Conservation (phyloP, 2,329 filamentous ascomycete genomes). For the Aureobasidium sp. region DNA sequence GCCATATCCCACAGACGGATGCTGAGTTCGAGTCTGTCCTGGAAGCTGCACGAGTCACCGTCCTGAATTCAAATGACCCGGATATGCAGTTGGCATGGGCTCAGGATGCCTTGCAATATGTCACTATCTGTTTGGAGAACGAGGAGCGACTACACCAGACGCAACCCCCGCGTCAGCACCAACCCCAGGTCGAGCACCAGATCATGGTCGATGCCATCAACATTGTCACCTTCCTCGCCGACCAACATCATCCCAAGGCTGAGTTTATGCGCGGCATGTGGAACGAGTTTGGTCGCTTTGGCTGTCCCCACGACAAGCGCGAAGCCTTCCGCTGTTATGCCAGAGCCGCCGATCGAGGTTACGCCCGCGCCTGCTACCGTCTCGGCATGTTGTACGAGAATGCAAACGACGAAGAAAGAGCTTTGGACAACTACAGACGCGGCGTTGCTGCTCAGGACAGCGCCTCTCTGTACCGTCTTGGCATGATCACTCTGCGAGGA, state of each 20-base stretch:
- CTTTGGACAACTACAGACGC: conserved; percentile 80
- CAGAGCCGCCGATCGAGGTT: conserved; percentile 77
- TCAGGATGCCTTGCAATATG: conserved; percentile 82
- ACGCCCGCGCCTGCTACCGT: conserved; percentile 83
- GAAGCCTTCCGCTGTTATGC: conserved; percentile 87
- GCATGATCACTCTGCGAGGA: conserved; percentile 95
- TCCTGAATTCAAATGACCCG: conserved; percentile 88
- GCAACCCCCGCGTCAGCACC: conserved; percentile 54
- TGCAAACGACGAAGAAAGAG: conserved; percentile 85
- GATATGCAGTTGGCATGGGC: conserved; percentile 97
- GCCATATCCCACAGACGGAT: conserved; percentile 87
- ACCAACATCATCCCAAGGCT: conserved; percentile 87
- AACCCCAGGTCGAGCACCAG: conserved; percentile 83
- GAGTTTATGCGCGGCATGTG: conserved; percentile 94
- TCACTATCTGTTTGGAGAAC: conserved; percentile 75
- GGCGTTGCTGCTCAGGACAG: conserved; percentile 79
- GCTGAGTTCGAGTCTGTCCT: conserved; percentile 89
- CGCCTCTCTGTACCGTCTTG: conserved; percentile 76
- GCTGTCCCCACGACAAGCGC: conserved; percentile 82
- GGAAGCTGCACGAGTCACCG: conserved; percentile 73
- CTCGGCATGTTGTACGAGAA: conserved; percentile 98
- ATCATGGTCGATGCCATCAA: conserved; percentile 82
- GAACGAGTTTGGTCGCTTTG: conserved; percentile 97
- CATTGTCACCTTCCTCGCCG: conserved; percentile 81
- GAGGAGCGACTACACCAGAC: conserved; percentile 57